A percentile compares a stretch with the other conserved stretches of the same genome.
Conservation (phyloP, 179 eudicot genomes). For the Dionaea muscipula region DNA sequence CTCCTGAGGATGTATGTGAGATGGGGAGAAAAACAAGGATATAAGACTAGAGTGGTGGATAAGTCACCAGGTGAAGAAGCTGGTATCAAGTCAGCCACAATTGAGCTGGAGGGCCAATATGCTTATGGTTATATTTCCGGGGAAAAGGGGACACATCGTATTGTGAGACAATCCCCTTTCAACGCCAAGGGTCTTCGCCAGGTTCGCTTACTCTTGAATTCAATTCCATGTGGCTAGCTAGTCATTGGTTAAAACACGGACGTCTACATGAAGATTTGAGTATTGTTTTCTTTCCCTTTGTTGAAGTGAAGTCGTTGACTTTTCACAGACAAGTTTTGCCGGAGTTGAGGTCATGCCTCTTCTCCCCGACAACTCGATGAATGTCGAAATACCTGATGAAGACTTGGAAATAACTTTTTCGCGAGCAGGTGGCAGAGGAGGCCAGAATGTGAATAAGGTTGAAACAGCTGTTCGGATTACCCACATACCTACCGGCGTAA, state of each 20-base stretch:
- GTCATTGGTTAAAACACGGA: too few relatives aligned
- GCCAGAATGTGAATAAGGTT: conserved; percentile 95
- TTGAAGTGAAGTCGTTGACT: conserved; percentile 1
- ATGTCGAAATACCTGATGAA: conserved; percentile 89
- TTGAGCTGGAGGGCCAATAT: conserved; percentile 83
- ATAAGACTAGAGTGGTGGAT: conserved; percentile 77
- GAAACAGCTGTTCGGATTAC: conserved; percentile 96
- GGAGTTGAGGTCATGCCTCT: conserved; percentile 98
- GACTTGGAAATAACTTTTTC: conserved; percentile 67
- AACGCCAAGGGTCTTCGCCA: conserved; percentile 94
- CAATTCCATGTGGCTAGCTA: too few relatives aligned
- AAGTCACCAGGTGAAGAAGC: conserved; percentile 93
- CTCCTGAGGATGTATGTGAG: conserved; percentile 93
- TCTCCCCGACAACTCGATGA: conserved; percentile 74
- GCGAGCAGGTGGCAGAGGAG: conserved; percentile 93
- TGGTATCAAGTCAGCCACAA: conserved; percentile 86
- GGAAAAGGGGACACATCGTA: conserved; percentile 88
- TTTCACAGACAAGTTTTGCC: conserved; percentile 81
- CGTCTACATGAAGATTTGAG: not conserved
- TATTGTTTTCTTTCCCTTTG: not conserved
- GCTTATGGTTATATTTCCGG: conserved; percentile 95
- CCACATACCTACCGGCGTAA: conserved; percentile 84
- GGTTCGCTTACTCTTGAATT: conserved; percentile 33
- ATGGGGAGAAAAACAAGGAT: conserved; percentile 93
- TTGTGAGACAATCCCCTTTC: conserved; percentile 87